Evolutionary conservation across 2,329 filamentous ascomycete species (phyloP).

Genomic region (Hawksworthiomyces lignivorus): DNA sequence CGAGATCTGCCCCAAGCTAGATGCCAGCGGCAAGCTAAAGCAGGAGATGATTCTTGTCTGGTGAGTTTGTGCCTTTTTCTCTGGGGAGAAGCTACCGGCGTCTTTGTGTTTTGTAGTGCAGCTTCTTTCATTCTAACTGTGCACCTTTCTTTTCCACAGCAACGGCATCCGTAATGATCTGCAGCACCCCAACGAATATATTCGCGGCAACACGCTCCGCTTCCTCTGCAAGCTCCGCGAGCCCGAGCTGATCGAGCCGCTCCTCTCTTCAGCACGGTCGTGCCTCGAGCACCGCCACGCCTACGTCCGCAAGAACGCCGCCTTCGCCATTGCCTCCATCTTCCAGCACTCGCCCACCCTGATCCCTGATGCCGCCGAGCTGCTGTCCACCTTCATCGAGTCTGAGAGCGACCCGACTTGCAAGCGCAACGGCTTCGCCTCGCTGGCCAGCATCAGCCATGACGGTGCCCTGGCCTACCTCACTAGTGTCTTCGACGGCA

Average conservation of each 20-base stretch:
- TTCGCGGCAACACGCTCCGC: slow-evolving; percentile 93
- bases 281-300: slow-evolving; percentile 95
- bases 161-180: slow-evolving; percentile 98
- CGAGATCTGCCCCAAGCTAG: slow-evolving; percentile 95
- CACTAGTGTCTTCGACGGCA: slow-evolving; percentile 81
- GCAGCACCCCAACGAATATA: slow-evolving; percentile 96
- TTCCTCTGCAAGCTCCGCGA: slow-evolving; percentile 96
- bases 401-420: slow-evolving; percentile 89
- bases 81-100: no score
- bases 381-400: slow-evolving; percentile 83
- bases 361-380: slow-evolving; percentile 90
- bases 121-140: neutral
- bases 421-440: slow-evolving; percentile 96
- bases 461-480: slow-evolving; percentile 86
- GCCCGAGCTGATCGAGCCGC: slow-evolving; percentile 89
- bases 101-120: no score
- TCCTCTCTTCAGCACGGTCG: slow-evolving; percentile 82
- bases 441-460: slow-evolving; percentile 83
- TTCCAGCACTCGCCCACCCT: slow-evolving; percentile 83
- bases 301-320: slow-evolving; percentile 96
- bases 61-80: slow-evolving; percentile 41
- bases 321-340: slow-evolving; percentile 90
- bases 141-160: slow-evolving; percentile 36
- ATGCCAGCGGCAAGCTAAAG: slow-evolving; percentile 87
- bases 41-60: slow-evolving; percentile 99